phyloP scores from a whole-genome alignment of 768 basidiomycete species.

The Nevesoporus exiguus region DNA sequence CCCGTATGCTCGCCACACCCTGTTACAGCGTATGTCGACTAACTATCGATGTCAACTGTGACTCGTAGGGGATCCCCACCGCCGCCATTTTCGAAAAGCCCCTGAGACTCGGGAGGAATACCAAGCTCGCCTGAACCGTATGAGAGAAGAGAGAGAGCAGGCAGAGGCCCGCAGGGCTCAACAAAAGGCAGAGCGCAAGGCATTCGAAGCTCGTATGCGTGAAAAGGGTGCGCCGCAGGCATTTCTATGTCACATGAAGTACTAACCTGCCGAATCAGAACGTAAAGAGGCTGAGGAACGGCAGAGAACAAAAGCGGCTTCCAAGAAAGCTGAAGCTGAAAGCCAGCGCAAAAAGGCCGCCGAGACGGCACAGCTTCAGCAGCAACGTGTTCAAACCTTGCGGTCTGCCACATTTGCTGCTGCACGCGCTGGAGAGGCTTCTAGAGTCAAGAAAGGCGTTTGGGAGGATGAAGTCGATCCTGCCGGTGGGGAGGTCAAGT shows the following conservation, averaged over 20 bases:
- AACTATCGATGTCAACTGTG: conserved; percentile 1
- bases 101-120: conserved; percentile 54
- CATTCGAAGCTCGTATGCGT: conserved; percentile 42
- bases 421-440: conserved; percentile 52
- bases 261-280: conserved; percentile 31
- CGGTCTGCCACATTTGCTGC: conserved; percentile 66
- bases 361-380: conserved; percentile 43
- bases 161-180: conserved; percentile 46
- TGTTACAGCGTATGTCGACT: conserved; percentile 8
- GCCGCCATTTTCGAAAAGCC: conserved; percentile 9
- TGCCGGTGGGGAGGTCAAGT: conserved; percentile 64
- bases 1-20: conserved; percentile 27
- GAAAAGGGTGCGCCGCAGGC: conserved; percentile 42
- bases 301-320: conserved; percentile 50
- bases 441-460: conserved; percentile 57
- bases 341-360: conserved; percentile 45
- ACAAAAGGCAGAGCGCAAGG: conserved; percentile 49
- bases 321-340: conserved; percentile 55
- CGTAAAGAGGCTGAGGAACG: conserved; percentile 54
- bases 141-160: conserved; percentile 50
- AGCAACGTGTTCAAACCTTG: conserved; percentile 48
- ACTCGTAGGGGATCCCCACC: conserved; percentile 21
- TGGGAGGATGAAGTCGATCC: conserved; percentile 72
- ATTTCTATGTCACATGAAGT: conserved; percentile 5
- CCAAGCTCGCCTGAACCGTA: conserved; percentile 45